These are phyloP conservation scores for Boletus semigastroideus DNA, from an alignment of 1,284 basidiomycete genomes.

Conservation along the genomic window DNA sequence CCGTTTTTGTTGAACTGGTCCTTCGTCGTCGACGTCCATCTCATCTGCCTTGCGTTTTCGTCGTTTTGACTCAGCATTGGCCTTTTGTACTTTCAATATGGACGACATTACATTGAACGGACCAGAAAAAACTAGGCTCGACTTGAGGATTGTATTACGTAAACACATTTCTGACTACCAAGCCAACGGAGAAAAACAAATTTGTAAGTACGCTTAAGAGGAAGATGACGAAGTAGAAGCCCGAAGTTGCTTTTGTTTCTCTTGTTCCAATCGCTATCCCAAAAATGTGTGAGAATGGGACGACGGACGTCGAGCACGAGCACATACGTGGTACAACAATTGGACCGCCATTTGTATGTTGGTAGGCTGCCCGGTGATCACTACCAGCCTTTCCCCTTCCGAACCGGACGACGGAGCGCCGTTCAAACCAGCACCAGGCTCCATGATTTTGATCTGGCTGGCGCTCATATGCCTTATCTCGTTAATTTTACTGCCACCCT, in stretches of 20 bases:
- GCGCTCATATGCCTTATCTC: constrained; percentile 95
- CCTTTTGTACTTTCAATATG: constrained; percentile 60
- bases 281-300: constrained; percentile 13
- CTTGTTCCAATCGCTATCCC: constrained; percentile 78
- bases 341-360: constrained; percentile 98
- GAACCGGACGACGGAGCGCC: constrained; percentile 66
- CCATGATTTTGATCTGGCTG: constrained; percentile 98
- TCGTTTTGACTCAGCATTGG: constrained; percentile 51
- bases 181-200: not conserved
- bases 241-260: constrained; percentile 81
- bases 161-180: constrained; percentile 5
- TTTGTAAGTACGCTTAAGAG: constrained; percentile 22
- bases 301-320: not conserved
- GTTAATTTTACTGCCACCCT: constrained; percentile 98
- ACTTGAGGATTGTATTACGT: constrained; percentile 17
- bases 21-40: constrained; percentile 48
- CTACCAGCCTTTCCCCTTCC: constrained; percentile 87
- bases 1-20: constrained; percentile 46
- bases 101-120: constrained; percentile 69
- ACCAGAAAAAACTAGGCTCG: not conserved
- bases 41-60: constrained; percentile 66
- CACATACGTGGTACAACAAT: constrained; percentile 84
- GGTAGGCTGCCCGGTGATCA: constrained; percentile 89
- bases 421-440: constrained; percentile 83
- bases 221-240: constrained; percentile 36